Evolutionary conservation across 2,329 filamentous ascomycete genomes (phyloP), one percentile per base, ranked within the genome.

Genomic region (Metarhizium anisopliae): DNA sequence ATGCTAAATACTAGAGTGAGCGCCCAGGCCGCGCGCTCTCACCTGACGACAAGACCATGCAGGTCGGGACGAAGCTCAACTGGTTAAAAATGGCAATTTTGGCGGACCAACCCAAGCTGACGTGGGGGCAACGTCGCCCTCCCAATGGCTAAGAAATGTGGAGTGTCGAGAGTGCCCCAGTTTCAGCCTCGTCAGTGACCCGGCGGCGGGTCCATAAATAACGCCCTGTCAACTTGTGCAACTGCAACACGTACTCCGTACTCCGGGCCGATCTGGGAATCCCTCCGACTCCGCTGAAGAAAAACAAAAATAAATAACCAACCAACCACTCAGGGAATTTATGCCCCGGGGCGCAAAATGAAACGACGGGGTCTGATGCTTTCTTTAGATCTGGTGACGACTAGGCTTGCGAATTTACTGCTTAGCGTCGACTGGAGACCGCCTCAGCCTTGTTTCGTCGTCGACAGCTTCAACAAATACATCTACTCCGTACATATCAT

Each of bases 11-110:
- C 36, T n/a, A n/a, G 49, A 13, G 14, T 7, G 11, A 16, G 38
- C 8, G 25, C 25, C 25, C 4, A 25, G 25, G 25, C 25, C 25
- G 25, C 25, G 25, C 25, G 25, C 25, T 25, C 59, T 61, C 59
- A 61, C 58, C 59, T 61, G 59, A 61, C 57, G 54, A 57, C 50
- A 8, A 49, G 40, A 30, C 52, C 42, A 59, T 61, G 59, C 59
- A 58, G 42, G 55, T 52, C 54, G 38, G 14, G 42, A 20, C 10
- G 42, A 45, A 45, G 16, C 42, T 45, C 32, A 11, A 35, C 6
- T 11, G 32, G 32, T 35, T 11, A 11, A 35, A 35, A 35, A 35
- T 11, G 32, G 32, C 32, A 35, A 35, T 35, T 11, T 35, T 42
- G 40, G 40, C 40, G 10, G 8, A 18, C 40, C 40, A 47, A 20